phyloP scores from a whole-genome alignment of 1,139 yeast genomes.

The Lodderomyces theae region DNA sequence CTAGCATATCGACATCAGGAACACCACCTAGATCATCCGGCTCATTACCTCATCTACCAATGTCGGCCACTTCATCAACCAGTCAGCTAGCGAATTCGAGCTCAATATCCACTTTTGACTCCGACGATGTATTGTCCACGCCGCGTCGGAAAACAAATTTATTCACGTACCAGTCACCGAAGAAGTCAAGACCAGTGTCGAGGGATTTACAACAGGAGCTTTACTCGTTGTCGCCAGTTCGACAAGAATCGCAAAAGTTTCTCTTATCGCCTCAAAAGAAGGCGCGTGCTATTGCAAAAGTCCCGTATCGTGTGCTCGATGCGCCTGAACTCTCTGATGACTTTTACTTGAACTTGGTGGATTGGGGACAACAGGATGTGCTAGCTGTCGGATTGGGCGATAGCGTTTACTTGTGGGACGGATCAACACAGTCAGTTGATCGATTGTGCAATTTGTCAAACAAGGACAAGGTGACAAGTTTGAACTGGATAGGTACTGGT shows the following conservation, averaged over 20 bases:
- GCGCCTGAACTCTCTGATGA: slow-evolving; percentile 97
- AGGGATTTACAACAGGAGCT: slow-evolving; percentile 67
- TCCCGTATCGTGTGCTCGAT: slow-evolving; percentile 90
- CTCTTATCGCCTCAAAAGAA: slow-evolving; percentile 80
- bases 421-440: slow-evolving; percentile 78
- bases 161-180: slow-evolving; percentile 71
- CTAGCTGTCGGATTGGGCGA: slow-evolving; percentile 90
- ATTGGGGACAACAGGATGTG: slow-evolving; percentile 92
- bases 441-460: slow-evolving; percentile 69
- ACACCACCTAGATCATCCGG: slow-evolving; percentile 13
- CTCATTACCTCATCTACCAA: slow-evolving; percentile 9
- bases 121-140: slow-evolving; percentile 31
- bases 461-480: slow-evolving; percentile 71
- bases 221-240: slow-evolving; percentile 81
- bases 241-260: slow-evolving; percentile 81
- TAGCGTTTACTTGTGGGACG: slow-evolving; percentile 89
- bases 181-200: slow-evolving; percentile 57
- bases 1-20: slow-evolving; percentile 1
- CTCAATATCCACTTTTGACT: slow-evolving; percentile 7
- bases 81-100: neutral
- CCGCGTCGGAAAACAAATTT: slow-evolving; percentile 60
- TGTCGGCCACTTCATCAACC: slow-evolving; percentile 9
- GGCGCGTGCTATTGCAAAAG: slow-evolving; percentile 73
- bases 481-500: slow-evolving; percentile 94
- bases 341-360: slow-evolving; percentile 85